These are phyloP conservation scores for Rhodomyrtus tomentosa DNA, from an alignment of 345 rosid genomes.

Conservation along the genomic window DNA sequence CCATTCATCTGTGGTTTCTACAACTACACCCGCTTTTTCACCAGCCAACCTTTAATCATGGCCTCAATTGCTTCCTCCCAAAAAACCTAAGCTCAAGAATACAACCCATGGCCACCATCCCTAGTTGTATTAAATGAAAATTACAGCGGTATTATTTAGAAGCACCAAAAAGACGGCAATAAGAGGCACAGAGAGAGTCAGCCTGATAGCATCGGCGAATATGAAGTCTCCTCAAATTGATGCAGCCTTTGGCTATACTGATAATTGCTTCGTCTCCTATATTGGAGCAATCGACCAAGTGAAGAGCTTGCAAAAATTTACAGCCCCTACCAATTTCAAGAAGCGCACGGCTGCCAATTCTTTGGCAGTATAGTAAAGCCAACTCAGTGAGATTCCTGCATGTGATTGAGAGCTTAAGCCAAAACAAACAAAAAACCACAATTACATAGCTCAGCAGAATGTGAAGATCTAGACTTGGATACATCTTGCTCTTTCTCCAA, in stretches of 20 bases:
- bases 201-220: conserved; percentile 90
- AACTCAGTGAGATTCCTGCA: conserved; percentile 75
- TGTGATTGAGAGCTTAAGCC: conserved; percentile 9
- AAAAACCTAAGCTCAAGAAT: neutral
- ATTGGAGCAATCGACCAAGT: conserved; percentile 75
- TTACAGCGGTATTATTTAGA: neutral
- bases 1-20: neutral
- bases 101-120: neutral
- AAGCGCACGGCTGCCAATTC: conserved; percentile 60
- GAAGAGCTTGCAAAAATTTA: conserved; percentile 64
- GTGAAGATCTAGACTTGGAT: neutral
- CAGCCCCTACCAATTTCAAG: conserved; percentile 73
- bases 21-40: neutral
- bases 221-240: conserved; percentile 74
- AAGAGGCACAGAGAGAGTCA: conserved; percentile 2
- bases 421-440: neutral
- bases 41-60: neutral
- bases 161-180: neutral
- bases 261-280: conserved; percentile 75
- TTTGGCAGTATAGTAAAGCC: conserved; percentile 76
- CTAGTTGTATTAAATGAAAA: neutral
- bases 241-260: conserved; percentile 78
- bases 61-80: neutral
- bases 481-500: neutral
- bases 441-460: neutral